Conservation (phyloP, 345 rosid species). For the Corymbia maculata region DNA sequence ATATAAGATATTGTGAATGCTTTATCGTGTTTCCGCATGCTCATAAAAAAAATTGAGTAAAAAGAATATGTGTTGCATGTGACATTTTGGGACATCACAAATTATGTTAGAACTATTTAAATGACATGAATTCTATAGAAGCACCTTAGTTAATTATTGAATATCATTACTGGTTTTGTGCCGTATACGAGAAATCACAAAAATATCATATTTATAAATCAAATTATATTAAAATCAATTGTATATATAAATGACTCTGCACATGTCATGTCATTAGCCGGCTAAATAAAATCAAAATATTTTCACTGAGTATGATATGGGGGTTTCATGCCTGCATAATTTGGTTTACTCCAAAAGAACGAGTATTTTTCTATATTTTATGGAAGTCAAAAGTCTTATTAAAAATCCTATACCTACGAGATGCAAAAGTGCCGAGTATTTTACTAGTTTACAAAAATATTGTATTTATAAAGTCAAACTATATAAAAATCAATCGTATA, state of each 20-base stretch:
- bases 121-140: not conserved
- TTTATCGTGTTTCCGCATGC: not conserved
- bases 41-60: not conserved
- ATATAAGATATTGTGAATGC: not conserved
- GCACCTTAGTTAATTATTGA: not conserved
- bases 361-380: not conserved
- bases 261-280: not conserved
- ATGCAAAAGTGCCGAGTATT: not conserved
- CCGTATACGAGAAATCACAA: not conserved
- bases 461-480: too few relatives aligned
- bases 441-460: too few relatives aligned
- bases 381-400: not conserved
- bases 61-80: rapidly evolving
- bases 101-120: too few relatives aligned
- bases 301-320: not conserved
- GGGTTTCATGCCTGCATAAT: not conserved
- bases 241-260: not conserved
- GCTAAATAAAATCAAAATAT: not conserved
- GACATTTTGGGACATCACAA: not conserved
- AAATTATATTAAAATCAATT: not conserved
- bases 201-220: not conserved
- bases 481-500: too few relatives aligned
- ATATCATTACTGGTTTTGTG: not conserved
- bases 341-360: not conserved
- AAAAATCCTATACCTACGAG: not conserved